Evolutionary conservation across 2,329 filamentous ascomycete genomes (phyloP).

Genomic region (Pezicula neosporulosa): DNA sequence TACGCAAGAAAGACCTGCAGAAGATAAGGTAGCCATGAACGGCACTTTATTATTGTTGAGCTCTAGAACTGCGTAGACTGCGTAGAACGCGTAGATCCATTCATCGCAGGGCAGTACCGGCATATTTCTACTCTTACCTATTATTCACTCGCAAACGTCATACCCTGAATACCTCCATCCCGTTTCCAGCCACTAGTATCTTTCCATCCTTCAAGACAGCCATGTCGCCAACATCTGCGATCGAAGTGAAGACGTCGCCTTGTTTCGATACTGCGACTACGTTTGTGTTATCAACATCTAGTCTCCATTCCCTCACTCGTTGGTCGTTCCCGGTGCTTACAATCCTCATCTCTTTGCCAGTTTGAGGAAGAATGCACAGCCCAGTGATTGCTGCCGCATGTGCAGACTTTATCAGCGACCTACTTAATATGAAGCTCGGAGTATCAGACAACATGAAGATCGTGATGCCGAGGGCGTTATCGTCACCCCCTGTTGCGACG

Average conservation of each 20-base stretch:
- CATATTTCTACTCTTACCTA: too few relatives aligned
- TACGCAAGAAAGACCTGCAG: too few relatives aligned
- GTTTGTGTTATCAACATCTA: constrained; percentile 5
- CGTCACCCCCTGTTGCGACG: constrained; percentile 79
- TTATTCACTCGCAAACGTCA: background rate
- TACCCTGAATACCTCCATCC: constrained; percentile 28
- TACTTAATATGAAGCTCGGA: background rate
- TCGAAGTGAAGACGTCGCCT: constrained; percentile 52
- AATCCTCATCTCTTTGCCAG: constrained; percentile 21
- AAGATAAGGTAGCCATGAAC: too few relatives aligned
- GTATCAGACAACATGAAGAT: constrained; percentile 24
- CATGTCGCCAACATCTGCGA: constrained; percentile 56
- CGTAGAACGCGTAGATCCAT: too few relatives aligned
- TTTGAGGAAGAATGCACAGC: constrained; percentile 30
- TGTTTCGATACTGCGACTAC: constrained; percentile 34
- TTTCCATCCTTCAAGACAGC: constrained; percentile 18
- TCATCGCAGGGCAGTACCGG: too few relatives aligned
- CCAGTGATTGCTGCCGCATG: constrained; percentile 73
- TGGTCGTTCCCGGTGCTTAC: constrained; percentile 59
- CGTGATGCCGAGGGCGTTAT: constrained; percentile 71
- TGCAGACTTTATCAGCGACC: constrained; percentile 46
- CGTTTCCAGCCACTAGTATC: constrained; percentile 29
- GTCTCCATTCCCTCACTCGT: constrained; percentile 51
- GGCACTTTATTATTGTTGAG: too few relatives aligned
- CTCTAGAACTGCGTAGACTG: too few relatives aligned